These are phyloP conservation scores for Pholiota adiposa DNA, from an alignment of 1,284 basidiomycete species.

Conservation along the genomic window DNA sequence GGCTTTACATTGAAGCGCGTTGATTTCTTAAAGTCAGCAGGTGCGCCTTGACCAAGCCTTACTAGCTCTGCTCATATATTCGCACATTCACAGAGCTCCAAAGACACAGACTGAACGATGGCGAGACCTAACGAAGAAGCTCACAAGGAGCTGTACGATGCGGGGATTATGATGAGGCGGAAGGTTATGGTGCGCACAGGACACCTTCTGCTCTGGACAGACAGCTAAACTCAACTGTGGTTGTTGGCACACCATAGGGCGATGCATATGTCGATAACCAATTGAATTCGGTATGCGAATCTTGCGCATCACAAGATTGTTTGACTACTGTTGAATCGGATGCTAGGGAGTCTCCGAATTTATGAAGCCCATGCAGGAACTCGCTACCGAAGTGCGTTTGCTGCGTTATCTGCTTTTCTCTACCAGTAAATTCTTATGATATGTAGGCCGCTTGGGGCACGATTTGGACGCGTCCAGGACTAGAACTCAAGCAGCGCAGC, in stretches of 20 bases:
- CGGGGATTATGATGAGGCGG: constrained; percentile 27
- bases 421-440: neutral
- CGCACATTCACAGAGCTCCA: too few species aligned
- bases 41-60: too few species aligned
- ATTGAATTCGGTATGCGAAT: constrained; percentile 33
- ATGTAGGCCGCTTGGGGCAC: constrained; percentile 44
- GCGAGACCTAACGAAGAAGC: constrained; percentile 34
- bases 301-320: too few species aligned
- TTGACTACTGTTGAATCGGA: neutral
- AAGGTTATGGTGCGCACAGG: constrained; percentile 40
- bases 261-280: constrained; percentile 45
- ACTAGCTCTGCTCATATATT: too few species aligned
- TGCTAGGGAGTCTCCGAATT: constrained; percentile 42
- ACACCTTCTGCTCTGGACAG: neutral
- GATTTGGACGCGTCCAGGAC: constrained; percentile 47
- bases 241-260: constrained; percentile 29
- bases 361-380: constrained; percentile 49
- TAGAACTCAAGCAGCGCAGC: constrained; percentile 47
- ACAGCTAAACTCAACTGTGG: neutral
- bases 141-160: constrained; percentile 43
- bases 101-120: constrained; percentile 2
- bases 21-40: too few species aligned
- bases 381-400: constrained; percentile 40
- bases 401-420: neutral
- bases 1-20: too few species aligned